Base-by-base conservation (phyloP, 192 early-diverging fungal species). In the Podila clonocystis region DNA sequence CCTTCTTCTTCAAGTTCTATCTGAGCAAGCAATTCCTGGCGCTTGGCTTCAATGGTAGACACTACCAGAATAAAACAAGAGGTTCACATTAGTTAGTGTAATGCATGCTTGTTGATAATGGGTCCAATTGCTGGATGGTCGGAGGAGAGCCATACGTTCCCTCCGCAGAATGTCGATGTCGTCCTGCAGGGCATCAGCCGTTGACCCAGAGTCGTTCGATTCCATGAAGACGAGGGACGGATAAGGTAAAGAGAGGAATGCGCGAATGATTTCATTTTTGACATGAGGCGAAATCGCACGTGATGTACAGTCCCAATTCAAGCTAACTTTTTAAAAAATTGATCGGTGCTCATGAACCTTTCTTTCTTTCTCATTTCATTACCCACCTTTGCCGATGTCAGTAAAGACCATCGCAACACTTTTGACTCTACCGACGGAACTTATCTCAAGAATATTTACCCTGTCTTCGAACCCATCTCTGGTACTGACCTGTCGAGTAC, bases 391-490 rank as follows among this genome's bases (percentile, higher is more conserved):
- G 41, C 15, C 12, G 52, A 55, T 55, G 52, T 26, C 52, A 24
- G 6, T 26, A 55, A 1, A n/a, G 15, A 57, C 68, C 9, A 8
- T 61, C 1, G 57, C 62, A 24, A 29, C 70, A n/a, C 24, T 80
- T 13, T 31, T 28, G 2, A 73, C 77, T 3, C 50, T 80, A 19
- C 77, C 77, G 9, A 38, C 34, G 7, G 77, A 80, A 60, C 67
- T 80, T 13, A 29, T 80, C 15, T 31, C 28, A 13, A 7, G 11
- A 34, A 69, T 80, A 8, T 80, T 80, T 58, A 64, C 58, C 58
- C 66, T 73, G 17, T 80, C 77, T 1, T 80, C 77, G 2, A 80
- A 80, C 13, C 77, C 77, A 11, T 31, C 77, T 17, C 62, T 80
- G n/a, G 67, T 68, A 17, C 31, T 80, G 34, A 67, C 68, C 30